These are phyloP conservation scores for Fusarium pininemorale DNA, from an alignment of 2,329 filamentous ascomycete species.

Conservation along the genomic window DNA sequence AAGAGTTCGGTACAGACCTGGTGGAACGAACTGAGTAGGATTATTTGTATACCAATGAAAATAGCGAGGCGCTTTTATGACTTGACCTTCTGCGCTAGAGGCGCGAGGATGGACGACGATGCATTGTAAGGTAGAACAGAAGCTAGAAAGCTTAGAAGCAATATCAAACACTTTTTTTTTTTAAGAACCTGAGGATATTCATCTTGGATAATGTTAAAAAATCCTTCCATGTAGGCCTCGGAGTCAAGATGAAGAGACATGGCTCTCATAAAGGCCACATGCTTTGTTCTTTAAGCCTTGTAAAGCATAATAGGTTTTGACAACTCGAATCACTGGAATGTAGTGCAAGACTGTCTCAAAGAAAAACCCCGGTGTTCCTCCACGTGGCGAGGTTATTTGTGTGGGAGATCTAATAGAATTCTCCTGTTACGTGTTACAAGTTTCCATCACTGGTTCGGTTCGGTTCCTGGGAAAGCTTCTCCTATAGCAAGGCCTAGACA, in stretches of 20 bases:
- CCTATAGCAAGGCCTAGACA: not conserved
- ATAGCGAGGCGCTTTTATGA: constrained; percentile 37
- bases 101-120: constrained; percentile 27
- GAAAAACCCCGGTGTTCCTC: not conserved
- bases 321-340: not conserved
- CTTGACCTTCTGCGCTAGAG: constrained; percentile 23
- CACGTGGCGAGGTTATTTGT: not conserved
- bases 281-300: not conserved
- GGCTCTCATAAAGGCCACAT: not conserved
- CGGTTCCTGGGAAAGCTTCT: not conserved
- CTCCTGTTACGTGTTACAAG: not conserved
- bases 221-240: not conserved
- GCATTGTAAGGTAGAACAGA: constrained; percentile 14
- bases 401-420: not conserved
- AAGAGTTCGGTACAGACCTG: not conserved
- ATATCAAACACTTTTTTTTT: constrained; percentile 6
- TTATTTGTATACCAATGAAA: constrained; percentile 32
- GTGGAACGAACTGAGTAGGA: constrained; percentile 10
- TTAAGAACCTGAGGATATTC: not conserved
- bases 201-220: not conserved
- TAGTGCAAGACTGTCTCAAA: constrained; percentile 4
- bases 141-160: constrained; percentile 2
- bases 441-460: not conserved
- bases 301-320: not conserved
- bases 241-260: not conserved